Evolutionary conservation across 139 green algal genomes (phyloP).

Genomic region (Chlamydomonas sp.): DNA sequence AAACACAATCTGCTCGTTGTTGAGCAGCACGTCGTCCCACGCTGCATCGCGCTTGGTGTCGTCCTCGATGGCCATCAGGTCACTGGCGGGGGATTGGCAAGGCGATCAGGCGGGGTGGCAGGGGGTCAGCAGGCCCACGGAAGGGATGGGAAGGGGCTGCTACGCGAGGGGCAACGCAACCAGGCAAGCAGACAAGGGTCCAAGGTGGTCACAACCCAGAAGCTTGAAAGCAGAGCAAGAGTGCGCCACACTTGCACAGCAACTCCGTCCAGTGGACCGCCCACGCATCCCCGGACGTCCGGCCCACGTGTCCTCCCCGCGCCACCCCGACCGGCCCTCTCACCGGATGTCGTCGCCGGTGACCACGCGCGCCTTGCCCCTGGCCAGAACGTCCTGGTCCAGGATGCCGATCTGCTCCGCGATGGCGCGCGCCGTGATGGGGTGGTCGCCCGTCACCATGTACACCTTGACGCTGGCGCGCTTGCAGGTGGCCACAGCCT

Average conservation of each 20-base stretch:
- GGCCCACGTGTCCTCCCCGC: background rate
- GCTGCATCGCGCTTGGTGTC: conserved; percentile 57
- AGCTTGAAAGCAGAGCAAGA: background rate
- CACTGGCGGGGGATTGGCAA: conserved; percentile 12
- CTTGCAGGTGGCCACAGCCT: conserved; percentile 36
- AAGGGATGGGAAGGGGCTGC: too few relatives aligned
- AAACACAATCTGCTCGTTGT: conserved; percentile 77
- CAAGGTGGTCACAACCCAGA: too few relatives aligned
- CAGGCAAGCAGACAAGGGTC: too few relatives aligned
- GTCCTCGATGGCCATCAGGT: conserved; percentile 70
- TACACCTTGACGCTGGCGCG: conserved; percentile 72
- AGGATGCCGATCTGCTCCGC: conserved; percentile 65
- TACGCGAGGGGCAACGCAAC: too few relatives aligned
- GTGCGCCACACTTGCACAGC: too few relatives aligned
- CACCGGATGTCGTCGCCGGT: conserved; percentile 79
- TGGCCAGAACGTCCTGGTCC: conserved; percentile 65
- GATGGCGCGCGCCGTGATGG: conserved; percentile 81
- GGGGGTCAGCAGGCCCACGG: too few relatives aligned
- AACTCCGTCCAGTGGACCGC: too few relatives aligned
- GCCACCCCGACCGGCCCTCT: background rate
- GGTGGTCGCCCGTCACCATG: conserved; percentile 89
- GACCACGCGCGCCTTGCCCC: conserved; percentile 67
- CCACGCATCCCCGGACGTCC: too few relatives aligned
- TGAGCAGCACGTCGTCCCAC: conserved; percentile 74
- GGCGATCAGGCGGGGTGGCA: background rate